Conservation (phyloP, 257 asterid genomes). For the Forsythia suspensa region DNA sequence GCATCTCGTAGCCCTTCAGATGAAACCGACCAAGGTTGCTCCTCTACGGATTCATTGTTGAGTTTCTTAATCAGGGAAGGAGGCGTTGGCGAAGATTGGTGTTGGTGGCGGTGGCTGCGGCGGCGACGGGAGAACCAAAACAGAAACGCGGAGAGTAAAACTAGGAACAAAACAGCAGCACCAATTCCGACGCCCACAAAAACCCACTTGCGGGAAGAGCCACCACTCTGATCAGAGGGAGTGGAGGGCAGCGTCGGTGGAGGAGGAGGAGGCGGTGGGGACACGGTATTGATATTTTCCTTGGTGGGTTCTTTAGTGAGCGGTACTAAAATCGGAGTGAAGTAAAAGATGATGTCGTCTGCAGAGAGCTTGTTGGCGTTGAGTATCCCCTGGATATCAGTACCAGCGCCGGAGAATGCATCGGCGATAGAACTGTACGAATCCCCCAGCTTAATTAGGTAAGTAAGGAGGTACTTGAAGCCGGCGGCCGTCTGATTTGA, state of each 20-base stretch:
- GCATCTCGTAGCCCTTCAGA: constrained; percentile 37
- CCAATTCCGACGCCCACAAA: constrained; percentile 57
- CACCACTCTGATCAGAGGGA: not conserved
- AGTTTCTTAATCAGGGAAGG: constrained; percentile 7
- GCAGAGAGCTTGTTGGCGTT: constrained; percentile 41
- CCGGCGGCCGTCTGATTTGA: constrained; percentile 44
- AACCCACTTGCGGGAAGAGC: constrained; percentile 36
- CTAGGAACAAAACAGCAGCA: constrained; percentile 29
- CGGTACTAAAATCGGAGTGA: constrained; percentile 54
- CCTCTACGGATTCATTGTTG: constrained; percentile 17
- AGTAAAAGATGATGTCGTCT: constrained; percentile 17
- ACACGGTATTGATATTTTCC: constrained; percentile 21
- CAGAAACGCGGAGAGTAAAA: not conserved
- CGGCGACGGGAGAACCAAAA: constrained; percentile 27
- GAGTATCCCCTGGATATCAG: constrained; percentile 29
- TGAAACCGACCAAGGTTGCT: constrained; percentile 18
- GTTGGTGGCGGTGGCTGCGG: constrained; percentile 17
- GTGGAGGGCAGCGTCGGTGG: constrained; percentile 10
- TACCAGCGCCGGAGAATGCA: constrained; percentile 39
- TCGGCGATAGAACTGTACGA: constrained; percentile 1
- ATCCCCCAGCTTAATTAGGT: constrained; percentile 38
- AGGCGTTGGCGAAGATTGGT: constrained; percentile 19
- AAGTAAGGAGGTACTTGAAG: constrained; percentile 38
- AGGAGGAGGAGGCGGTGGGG: constrained; percentile 22
- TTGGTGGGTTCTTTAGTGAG: constrained; percentile 33